Evolutionary conservation across 148 eudicot genomes (phyloP), one percentile per base, ranked within the genome.

Genomic region (Arbutus unedo): DNA sequence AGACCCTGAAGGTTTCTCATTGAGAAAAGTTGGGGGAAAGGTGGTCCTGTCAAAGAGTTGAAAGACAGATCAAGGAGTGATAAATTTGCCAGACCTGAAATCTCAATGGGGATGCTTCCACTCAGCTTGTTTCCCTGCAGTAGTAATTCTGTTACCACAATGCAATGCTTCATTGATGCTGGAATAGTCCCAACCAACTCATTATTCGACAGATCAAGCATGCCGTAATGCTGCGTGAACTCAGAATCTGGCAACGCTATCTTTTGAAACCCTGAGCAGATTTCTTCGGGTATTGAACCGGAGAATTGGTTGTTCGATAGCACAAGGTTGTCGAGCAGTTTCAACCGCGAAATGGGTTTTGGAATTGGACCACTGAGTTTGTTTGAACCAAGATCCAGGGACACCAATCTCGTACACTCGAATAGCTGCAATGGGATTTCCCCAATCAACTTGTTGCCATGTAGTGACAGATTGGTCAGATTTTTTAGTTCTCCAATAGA

Each of bases 171-270:
- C 57, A 96, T 92, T 49, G 98, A 87, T 66, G 87, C 76, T 14
- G 99, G 98, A 85, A 96, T 96, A 13, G 91, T 84, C 60, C 98
- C 98, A 43, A 75, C 88, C 49, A 96, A 86, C 82, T 87, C 86
- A 68, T 96, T 96, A 82, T 91, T 59, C 47, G 99, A 96, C 62
- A 96, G 86, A 90, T 96, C 98, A 81, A 96, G 98, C 99, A 88
- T 87, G 25, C 99, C 99, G 62, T 93, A 96, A 82, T 96, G 99
- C 88, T 96, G 99, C 25, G 74, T 80, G 84, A 83, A 95, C 85
- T 92, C 98, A 25, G 98, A 93, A 83, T 95, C 98, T 13, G 98
- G 96, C 77, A 93, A 80, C n/a, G 95, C 89, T 66, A 87, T 88
- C 79, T 88, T 86, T 75, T 91, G 98, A 81, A 93, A 95, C 15